Conservation (phyloP, 2,329 filamentous ascomycete species). For the Phialophora verrucosa region DNA sequence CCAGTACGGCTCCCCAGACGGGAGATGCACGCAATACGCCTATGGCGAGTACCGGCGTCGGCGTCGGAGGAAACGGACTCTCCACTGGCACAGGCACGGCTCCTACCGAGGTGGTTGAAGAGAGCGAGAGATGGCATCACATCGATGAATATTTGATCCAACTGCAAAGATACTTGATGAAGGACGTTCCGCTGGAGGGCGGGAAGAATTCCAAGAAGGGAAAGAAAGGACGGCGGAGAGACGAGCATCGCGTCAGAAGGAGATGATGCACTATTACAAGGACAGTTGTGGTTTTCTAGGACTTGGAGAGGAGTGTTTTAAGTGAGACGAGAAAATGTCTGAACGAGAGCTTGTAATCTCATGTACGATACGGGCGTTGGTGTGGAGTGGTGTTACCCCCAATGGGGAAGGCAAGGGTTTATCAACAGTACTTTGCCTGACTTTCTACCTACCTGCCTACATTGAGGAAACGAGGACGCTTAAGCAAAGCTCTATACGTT, state of each 20-base stretch:
- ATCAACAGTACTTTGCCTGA: too few relatives aligned
- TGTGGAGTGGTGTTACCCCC: neutral
- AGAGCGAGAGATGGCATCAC: conserved; percentile 57
- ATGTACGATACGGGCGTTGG: neutral
- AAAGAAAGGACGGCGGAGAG: conserved; percentile 55
- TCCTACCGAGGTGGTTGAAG: conserved; percentile 49
- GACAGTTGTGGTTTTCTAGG: neutral
- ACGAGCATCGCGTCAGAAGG: conserved; percentile 52
- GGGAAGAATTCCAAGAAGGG: conserved; percentile 51
- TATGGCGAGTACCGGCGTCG: neutral
- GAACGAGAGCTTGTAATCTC: neutral
- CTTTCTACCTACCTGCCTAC: too few relatives aligned
- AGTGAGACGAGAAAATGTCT: neutral
- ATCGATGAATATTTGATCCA: conserved; percentile 78
- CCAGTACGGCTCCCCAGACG: conserved; percentile 42
- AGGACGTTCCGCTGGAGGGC: conserved; percentile 55
- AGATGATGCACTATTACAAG: neutral
- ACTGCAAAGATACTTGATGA: conserved; percentile 67
- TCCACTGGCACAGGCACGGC: conserved; percentile 40
- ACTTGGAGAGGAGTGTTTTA: neutral
- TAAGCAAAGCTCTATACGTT: too few relatives aligned
- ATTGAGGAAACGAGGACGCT: too few relatives aligned
- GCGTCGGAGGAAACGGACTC: conserved; percentile 13
- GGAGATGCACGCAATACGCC: conserved; percentile 38
- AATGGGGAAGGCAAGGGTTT: neutral